Conservation (phyloP, 106 monocot genomes). For the Hemerocallis citrina region DNA sequence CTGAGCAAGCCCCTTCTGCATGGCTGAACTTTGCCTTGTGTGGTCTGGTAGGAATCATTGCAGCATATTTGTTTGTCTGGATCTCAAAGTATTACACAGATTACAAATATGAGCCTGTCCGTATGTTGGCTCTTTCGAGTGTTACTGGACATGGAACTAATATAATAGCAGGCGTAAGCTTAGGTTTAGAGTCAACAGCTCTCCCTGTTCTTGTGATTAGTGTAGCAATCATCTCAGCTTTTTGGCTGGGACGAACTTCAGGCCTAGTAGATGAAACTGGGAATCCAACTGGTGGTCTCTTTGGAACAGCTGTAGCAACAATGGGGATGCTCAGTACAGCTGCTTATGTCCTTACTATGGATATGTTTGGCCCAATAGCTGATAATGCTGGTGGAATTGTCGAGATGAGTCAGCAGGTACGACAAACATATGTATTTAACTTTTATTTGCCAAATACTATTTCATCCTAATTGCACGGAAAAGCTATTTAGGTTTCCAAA, state of each 20-base stretch:
- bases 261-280: slow-evolving; percentile 85
- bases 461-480: no score
- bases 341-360: slow-evolving; percentile 97
- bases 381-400: slow-evolving; percentile 99
- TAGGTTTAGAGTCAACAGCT: slow-evolving; percentile 93
- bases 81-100: slow-evolving; percentile 99
- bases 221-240: slow-evolving; percentile 75
- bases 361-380: slow-evolving; percentile 99
- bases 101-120: slow-evolving; percentile 95
- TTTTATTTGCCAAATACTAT: no score
- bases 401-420: slow-evolving; percentile 99
- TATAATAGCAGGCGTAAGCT: slow-evolving; percentile 93
- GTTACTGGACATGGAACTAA: slow-evolving; percentile 97
- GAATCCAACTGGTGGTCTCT: slow-evolving; percentile 78
- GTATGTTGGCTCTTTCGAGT: slow-evolving; percentile 74
- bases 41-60: slow-evolving; percentile 90
- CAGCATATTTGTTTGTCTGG: slow-evolving; percentile 87
- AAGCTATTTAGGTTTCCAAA: no score
- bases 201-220: slow-evolving; percentile 98
- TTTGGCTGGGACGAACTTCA: slow-evolving; percentile 86
- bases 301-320: slow-evolving; percentile 98
- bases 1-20: slow-evolving; percentile 91
- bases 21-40: slow-evolving; percentile 95
- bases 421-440: no score
- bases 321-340: slow-evolving; percentile 99